Evolutionary conservation across 164 flowering plant genomes (phyloP), one percentile per base, ranked within the genome.

Genomic region (Chimonanthus salicifolius): DNA sequence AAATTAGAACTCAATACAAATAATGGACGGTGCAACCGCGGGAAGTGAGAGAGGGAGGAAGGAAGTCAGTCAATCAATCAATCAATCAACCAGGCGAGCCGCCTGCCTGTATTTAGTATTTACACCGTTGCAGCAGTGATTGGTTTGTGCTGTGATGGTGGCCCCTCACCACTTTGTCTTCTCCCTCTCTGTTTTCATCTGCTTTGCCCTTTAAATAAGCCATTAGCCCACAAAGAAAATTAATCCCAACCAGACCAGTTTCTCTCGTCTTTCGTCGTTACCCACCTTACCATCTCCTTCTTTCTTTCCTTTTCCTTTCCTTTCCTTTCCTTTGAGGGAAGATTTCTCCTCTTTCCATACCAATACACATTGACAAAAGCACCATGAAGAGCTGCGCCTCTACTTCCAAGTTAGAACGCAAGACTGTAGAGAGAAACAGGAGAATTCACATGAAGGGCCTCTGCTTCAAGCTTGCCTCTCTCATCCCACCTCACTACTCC

Each of bases 371-470:
- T 1, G 8, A 70, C 44, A 47, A 16, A 43, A 33, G 13, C 10
- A 47, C 62, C 20, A 79, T 76, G 79, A 71, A 76, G 71, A 76
- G 65, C 33, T 66, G 62, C 43, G 65, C 45, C 21, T 62, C 46
- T 45, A 11, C 69, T 4, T 48, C 76, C 11, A 86, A 81, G 47
- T 78, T 70, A 5, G 87, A 83, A 8, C 71, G 90, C 21, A 87
- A 87, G 71, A 81, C 80, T 2, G 74, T 83, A 13, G 90, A 87
- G 74, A 84, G 74, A 62, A 85, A 85, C 72, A 74, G 89, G 10
- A 81, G 87, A 77, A 78, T 76, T 60, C 82, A 81, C 49, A 87
- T 87, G 89, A 87, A 87, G 58, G 47, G 10, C 45, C 82, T 85
- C 7, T 82, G 85, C 74, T 79, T 78, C 79, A 77, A 85, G 82